phyloP scores from a whole-genome alignment of 768 basidiomycete genomes.

The Suillus occidentalis region DNA sequence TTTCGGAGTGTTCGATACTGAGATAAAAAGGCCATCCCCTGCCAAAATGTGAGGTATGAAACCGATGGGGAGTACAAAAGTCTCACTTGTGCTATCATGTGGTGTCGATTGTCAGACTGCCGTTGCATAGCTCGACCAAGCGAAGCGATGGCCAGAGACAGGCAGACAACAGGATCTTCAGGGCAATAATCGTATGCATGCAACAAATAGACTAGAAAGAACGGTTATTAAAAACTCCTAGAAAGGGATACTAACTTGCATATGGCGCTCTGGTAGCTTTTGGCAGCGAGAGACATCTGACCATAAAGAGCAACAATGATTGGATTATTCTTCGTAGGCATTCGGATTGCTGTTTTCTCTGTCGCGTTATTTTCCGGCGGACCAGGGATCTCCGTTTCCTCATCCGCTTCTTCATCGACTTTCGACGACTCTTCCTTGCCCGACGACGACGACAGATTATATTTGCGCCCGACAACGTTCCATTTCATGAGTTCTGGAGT shows the following conservation, averaged over 20 bases:
- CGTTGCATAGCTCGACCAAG: constrained; percentile 90
- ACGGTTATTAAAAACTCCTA: background rate
- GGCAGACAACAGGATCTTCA: constrained; percentile 82
- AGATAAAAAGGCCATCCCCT: constrained; percentile 85
- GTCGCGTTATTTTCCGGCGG: constrained; percentile 13
- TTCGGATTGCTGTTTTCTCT: constrained; percentile 32
- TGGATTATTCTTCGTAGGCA: constrained; percentile 74
- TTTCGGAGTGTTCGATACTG: constrained; percentile 72
- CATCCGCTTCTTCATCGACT: constrained; percentile 38
- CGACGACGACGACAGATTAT: constrained; percentile 42
- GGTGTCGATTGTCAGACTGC: constrained; percentile 92
- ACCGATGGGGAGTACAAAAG: background rate
- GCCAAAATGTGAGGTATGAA: background rate
- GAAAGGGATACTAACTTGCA: constrained; percentile 52
- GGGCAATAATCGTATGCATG: constrained; percentile 86
- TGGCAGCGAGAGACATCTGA: constrained; percentile 77
- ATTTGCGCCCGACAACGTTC: constrained; percentile 60
- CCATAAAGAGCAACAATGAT: constrained; percentile 75
- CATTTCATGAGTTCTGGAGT: constrained; percentile 61
- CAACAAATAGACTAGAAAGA: constrained; percentile 72
- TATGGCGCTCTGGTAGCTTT: constrained; percentile 87
- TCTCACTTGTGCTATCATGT: constrained; percentile 73
- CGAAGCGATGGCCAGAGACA: constrained; percentile 81
- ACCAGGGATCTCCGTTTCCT: constrained; percentile 20
- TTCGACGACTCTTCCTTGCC: constrained; percentile 35